Conservation (phyloP, 1,284 basidiomycete genomes). For the Vanrija humicola region DNA sequence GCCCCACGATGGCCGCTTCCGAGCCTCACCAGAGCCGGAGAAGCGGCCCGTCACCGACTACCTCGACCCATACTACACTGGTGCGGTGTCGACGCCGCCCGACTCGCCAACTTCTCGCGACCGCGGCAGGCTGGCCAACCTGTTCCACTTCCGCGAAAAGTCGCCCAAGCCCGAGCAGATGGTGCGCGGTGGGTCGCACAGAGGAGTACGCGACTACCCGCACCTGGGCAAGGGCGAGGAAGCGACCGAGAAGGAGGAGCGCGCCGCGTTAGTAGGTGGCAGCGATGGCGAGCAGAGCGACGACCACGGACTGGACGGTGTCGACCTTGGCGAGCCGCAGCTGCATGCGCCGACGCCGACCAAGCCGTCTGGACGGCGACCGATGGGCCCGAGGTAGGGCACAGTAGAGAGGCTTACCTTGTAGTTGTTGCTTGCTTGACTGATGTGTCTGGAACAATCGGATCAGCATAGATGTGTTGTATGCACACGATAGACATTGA, state of each 20-base stretch:
- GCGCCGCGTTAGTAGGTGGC: slow-evolving; percentile 24
- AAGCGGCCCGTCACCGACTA: slow-evolving; percentile 1
- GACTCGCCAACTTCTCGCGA: not conserved
- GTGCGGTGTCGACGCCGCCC: not conserved
- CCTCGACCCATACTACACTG: slow-evolving; percentile 11
- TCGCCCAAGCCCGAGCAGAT: not conserved
- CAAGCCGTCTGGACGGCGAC: not conserved
- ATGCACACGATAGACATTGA: not conserved
- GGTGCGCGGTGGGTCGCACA: slow-evolving; percentile 23
- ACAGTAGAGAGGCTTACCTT: not conserved
- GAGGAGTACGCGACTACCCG: slow-evolving; percentile 36
- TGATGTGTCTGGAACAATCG: not conserved
- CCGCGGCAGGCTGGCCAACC: slow-evolving; percentile 3
- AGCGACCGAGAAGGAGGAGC: slow-evolving; percentile 31
- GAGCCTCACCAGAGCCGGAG: not conserved
- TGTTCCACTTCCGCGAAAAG: slow-evolving; percentile 9
- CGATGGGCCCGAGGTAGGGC: not conserved
- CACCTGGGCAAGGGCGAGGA: slow-evolving; percentile 22
- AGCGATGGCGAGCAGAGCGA: not conserved
- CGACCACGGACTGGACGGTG: not conserved
- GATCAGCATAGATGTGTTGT: not conserved
- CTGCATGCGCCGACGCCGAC: not conserved
- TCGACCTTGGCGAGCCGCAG: not conserved
- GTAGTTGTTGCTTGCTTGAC: not conserved
- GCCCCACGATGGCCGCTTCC: too few relatives aligned